Conservation (phyloP, 108 stramenopile genomes). For the Nannochloropsis salina region DNA sequence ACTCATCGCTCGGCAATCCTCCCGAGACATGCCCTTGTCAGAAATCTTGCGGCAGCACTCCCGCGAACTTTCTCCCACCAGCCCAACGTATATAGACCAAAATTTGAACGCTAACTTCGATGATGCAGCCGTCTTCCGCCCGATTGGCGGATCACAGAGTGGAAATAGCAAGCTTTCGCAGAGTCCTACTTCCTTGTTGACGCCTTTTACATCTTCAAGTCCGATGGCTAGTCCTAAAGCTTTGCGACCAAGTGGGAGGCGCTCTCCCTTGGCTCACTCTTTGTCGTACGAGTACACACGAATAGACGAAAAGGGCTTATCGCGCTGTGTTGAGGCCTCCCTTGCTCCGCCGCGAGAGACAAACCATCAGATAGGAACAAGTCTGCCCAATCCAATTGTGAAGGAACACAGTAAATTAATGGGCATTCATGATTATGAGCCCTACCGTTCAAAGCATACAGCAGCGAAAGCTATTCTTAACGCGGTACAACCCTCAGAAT, state of each 20-base stretch:
- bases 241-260: neutral
- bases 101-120: neutral
- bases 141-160: neutral
- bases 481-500: neutral
- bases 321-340: too few relatives aligned
- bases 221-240: neutral
- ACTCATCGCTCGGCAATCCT: constrained; percentile 15
- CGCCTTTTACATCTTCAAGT: neutral
- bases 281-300: neutral
- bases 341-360: neutral
- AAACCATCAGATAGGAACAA: neutral
- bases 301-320: too few relatives aligned
- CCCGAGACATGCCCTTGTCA: neutral
- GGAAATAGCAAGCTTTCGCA: neutral
- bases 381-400: neutral
- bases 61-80: neutral
- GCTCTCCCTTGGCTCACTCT: neutral
- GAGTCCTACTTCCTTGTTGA: neutral
- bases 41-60: constrained; percentile 6
- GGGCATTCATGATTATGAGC: neutral
- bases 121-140: neutral
- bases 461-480: neutral
- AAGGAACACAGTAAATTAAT: neutral
- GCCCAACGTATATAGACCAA: neutral
- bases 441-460: neutral